Evolutionary conservation across 495 filamentous ascomycete genomes (phyloP), one percentile per base, ranked within the genome.

Genomic region (Evansstolkia leycettana): DNA sequence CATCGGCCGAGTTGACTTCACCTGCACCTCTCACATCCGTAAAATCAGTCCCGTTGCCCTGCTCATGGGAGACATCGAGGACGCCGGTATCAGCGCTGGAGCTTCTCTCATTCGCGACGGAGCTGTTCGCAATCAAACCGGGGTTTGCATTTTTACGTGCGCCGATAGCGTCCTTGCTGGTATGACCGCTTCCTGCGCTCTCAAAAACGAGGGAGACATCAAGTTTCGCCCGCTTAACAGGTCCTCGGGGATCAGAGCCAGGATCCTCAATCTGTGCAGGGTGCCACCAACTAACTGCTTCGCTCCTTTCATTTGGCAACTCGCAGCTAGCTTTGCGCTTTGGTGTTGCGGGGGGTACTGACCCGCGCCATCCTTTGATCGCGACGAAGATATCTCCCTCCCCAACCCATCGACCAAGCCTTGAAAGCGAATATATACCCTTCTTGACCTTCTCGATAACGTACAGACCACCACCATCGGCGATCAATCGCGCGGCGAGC

Each of bases 351-450:
- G 58, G 33, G 31, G 37, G 37, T 38, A 9, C 20, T 5, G 20
- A 5, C 20, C 20, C 20, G 20, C 38, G 54, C 50, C 41, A 77
- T 46, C 42, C 59, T 49, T 57, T 60, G 23, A 47, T 43, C 18
- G 50, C 57, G 40, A 55, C 56, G 10, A 42, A 37, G 10, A 59
- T 26, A 41, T 62, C 51, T 13, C 51, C 55, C 44, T 60, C 60
- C 32, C 54, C 50, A 33, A 87, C 72, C 73, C 75, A 80, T 2
- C 60, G 49, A 0, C 69, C 78, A 33, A 94, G 60, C 42, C 75
- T 79, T 45, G 75, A 86, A 7, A 90, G 45, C 10, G 75, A 73
- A 53, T 83, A 92, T 8, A 85, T 62, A 0, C 74, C 72, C 30
- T 55, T 47, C 32, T 67, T 67, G 17, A 82, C 78, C n/a, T 72